Evolutionary conservation across 768 basidiomycete genomes (phyloP), one percentile per base, ranked within the genome.

Genomic region (Russula sp.): DNA sequence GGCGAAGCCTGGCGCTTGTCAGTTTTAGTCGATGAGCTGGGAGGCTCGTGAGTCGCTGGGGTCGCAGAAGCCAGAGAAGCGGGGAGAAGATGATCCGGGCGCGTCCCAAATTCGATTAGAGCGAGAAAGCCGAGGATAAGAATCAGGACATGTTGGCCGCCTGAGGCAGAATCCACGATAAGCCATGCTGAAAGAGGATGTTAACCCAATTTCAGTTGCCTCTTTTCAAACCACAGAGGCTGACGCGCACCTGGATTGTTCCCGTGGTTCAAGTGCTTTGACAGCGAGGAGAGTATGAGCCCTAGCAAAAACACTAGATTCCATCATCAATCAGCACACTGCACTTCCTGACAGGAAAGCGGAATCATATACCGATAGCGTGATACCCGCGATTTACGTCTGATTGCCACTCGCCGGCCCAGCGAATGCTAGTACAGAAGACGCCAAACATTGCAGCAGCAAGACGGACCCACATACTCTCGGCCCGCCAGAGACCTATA

Each of bases 201-300:
- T 48, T 18, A 49, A 40, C 34, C 57, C n/a, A 26, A 49, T 18
- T n/a, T 50, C 61, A 38, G 44, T 64, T 20, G n/a, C 18, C 52
- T 13, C 40, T 32, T 60, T 20, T 28, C 32, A 26, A 55, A 32
- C 16, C 36, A 54, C 16, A 50, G n/a, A 64, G 40, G 52, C 28
- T 16, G 26, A 14, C 38, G 22, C 72, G 13, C 72, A 88, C 89
- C 77, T 67, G 91, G 92, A 69, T 93, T 93, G 67, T 90, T 92
- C 0, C 87, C 85, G 70, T 90, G 81, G 70, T 93, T 92, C 16
- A 83, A 79, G 67, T 89, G 88, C 72, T 94, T 95, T 22, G 85
- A 79, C 20, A 92, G 67, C 1, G 87, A 83, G 0, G 88, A 82
- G 6, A 88, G 63, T 30, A 90, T 70, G 18, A 94, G 76, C 2